Percentiles rank a stretch among this genome's conserved stretches.
These are phyloP conservation scores for Blastomyces percursus DNA, from an alignment of 2,329 filamentous ascomycete genomes.

Conservation along the genomic window DNA sequence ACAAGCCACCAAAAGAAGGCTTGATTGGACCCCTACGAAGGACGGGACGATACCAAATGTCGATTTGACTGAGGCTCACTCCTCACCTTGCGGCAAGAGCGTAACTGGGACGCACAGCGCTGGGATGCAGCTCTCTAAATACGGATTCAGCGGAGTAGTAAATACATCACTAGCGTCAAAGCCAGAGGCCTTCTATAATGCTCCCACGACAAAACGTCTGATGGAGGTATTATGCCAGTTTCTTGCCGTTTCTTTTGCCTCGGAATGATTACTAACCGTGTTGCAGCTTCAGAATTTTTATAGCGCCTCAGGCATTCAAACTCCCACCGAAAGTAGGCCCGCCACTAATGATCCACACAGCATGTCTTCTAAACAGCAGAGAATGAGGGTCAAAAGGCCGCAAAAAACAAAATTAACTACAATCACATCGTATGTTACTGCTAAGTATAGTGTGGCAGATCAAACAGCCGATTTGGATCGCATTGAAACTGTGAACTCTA, in stretches of 20 bases:
- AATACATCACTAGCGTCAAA: conserved; percentile 13
- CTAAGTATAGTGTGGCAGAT: conserved; percentile 48
- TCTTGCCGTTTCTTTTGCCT: background rate
- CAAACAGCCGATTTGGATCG: conserved; percentile 27
- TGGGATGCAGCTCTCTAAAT: conserved; percentile 30
- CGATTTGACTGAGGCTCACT: conserved; percentile 13
- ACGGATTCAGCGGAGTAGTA: conserved; percentile 25
- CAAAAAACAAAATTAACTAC: conserved; percentile 62
- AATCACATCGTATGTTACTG: conserved; percentile 66
- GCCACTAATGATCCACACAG: background rate
- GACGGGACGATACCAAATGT: conserved; percentile 25
- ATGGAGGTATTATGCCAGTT: conserved; percentile 24
- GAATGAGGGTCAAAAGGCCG: conserved; percentile 32
- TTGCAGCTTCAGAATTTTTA: conserved; percentile 3
- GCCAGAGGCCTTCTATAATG: conserved; percentile 13
- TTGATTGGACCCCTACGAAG: conserved; percentile 58
- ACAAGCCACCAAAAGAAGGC: conserved; percentile 44
- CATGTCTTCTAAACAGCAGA: conserved; percentile 5
- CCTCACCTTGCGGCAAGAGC: conserved; percentile 2
- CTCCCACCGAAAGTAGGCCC: background rate
- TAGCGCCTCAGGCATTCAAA: background rate
- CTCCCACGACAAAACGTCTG: conserved; percentile 28
- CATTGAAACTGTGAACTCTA: conserved; percentile 36
- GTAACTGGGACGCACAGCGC: conserved; percentile 17
- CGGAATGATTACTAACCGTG: background rate